Base-by-base conservation (phyloP, 2,329 filamentous ascomycete genomes). In the Pyrenophora teres region DNA sequence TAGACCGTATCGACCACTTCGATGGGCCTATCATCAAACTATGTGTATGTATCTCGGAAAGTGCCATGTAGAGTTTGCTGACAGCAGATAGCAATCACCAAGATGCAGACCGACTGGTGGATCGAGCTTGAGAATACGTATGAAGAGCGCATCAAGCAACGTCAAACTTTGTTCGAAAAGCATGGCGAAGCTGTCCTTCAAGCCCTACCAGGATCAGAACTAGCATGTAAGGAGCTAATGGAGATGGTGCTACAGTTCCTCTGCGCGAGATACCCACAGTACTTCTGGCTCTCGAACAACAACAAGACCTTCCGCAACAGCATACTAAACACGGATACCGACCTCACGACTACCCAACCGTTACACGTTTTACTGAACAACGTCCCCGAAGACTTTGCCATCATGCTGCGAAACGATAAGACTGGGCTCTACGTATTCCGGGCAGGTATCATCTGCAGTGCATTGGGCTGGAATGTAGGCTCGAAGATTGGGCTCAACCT, bases 11-110 rank as follows among this genome's bases (percentile, higher is more conserved):
- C 81, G 91, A 35, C 91, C 91, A 0, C 88, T 95, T 37, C 75
- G 91, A 63, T 95, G 91, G 91, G 78, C 81, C 0, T 96, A 95
- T 67, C 89, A 94, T 68, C 91, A 96, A 68, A 95, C 90, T 0
- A 95, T 96, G 91, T 89, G 90, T 93, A 82, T 63, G 87, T 80
- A 30, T 4, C 16, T 1, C 18, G 19, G 36, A 12, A 23, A 8
- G 4, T 16, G 65, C 41, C 60, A 15, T 2, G 6, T 40, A 7
- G 33, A 46, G 32, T 8, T 32, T 36, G 42, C 43, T 57, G 16
- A 59, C 38, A 13, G 10, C 12, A 10, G 21, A 2, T 53, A 94
- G 89, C 90, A 2, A 77, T 93, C 7, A 86, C 83, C 37, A 95
- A 90, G 62, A 76, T 94, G 71, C 89, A 96, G 56, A 77, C 85